Evolutionary conservation across 352 stramenopile genomes (phyloP), one percentile per base, ranked within the genome.

Genomic region (Phytophthora sp.): DNA sequence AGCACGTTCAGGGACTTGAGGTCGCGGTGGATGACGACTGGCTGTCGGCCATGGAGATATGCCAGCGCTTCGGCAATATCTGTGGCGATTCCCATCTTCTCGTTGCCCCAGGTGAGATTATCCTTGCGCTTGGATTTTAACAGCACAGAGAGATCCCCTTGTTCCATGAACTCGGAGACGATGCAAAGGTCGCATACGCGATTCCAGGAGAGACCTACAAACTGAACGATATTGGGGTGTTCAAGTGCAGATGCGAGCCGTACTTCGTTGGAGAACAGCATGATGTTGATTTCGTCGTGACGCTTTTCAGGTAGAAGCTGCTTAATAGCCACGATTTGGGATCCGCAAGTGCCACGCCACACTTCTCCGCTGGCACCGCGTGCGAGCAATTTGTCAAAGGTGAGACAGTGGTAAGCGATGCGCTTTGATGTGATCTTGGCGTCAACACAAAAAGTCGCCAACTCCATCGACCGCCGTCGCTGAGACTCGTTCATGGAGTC

Each of bases 181-280:
- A 84, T 86, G 24, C 71, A 83, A 20, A 92, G 38, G 21, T 92
- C 79, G 0, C 73, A 71, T 4, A 88, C 54, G 11, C 62, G 64
- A 11, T 66, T 73, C 83, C 83, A 92, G n/a, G 81, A 76, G 2
- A 90, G 31, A 3, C 83, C 79, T 15, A 90, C 71, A 45, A 90
- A 91, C 6, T 68, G 73, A 21, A 90, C 83, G n/a, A 91, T 89
- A 57, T 88, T 89, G 2, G 79, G 80, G 29, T 91, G 83, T 2
- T 79, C 77, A 0, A 91, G 63, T 24, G 66, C 58, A 0, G 83
- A 74, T 0, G 73, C 76, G 0, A 91, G 68, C 0, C 78, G 71
- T 9, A 90, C 79, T 33, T 91, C 83, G 15, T 80, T 72, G 18
- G 79, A 61, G 21, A 92, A 92, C 7, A 77, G 33, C 56, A 76